Evolutionary conservation across 2,329 filamentous ascomycete genomes (phyloP), one percentile per base, ranked within the genome.

Genomic region (Fragosphaeria purpurea): DNA sequence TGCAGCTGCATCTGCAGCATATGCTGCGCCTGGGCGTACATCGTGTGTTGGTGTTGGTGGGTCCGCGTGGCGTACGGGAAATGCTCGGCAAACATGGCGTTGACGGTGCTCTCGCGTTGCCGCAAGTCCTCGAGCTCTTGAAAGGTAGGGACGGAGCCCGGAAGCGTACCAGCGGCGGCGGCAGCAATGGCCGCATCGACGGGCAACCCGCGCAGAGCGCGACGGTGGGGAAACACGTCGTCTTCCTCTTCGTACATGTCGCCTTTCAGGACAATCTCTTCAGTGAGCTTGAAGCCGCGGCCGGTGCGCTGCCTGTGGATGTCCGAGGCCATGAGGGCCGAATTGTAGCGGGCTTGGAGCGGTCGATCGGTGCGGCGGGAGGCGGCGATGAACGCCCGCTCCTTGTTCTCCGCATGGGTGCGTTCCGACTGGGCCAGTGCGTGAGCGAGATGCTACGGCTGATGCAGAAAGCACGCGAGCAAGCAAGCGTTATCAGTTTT

Each of bases 221-320:
- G 43, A 5, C 41, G 79, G 53, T 80, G 75, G 1, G 84, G 82
- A 31, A 87, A 63, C 51, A 90, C 86, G 58, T 95, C 87, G 48
- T 95, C 89, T 61, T 95, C 87, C 65, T 95, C 90, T 61, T 95
- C 89, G 63, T 96, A 96, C 88, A 95, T 95, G 64, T 94, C 88
- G 64, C 95, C 90, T 55, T 88, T 89, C 58, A 86, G 73, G 10
- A 95, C 89, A 67, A 93, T 89, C 61, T 93, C 79, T 65, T 90
- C 85, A 32, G 85, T 89, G 52, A 96, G 86, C 58, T 83, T 82
- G 53, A 96, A 75, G 2, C 78, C 81, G 58, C 88, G 86, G 40
- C 90, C 91, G 0, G 90, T 95, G 13, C 89, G 82, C 64, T 83
- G 79, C 70, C 89, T 88, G 74, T 95, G 90, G 39, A 95, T 88